Evolutionary conservation across 192 early-diverging fungal genomes (phyloP), one percentile per base, ranked within the genome.

Genomic region (Globomyces pollinis-pini): DNA sequence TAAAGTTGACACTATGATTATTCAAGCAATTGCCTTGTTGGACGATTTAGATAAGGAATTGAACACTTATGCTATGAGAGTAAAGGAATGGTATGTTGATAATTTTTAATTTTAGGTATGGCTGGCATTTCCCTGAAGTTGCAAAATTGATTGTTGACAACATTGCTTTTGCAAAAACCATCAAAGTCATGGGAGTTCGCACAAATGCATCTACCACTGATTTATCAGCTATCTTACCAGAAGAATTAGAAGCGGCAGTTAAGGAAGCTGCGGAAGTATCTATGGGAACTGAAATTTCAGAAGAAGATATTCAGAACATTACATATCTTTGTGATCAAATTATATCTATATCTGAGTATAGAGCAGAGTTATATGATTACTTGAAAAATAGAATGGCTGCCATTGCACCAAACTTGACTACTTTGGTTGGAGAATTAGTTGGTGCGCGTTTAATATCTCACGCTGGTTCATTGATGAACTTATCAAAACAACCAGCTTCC

Each of bases 41-140:
- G 95, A 98, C 76, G 90, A 98, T 69, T 75, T 98, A 63, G 94
- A 98, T 81, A 98, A 98, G 83, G 94, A 98, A 60, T 77, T 98
- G 67, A 98, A 98, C 83, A 94, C 88, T 43, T 98, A 93, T 63
- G 80, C 94, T 50, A 98, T 98, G 94, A 80, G 94, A 47, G 86
- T 86, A 65, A 91, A 95, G 88, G 96, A 98, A 75, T 98, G 96
- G 96, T 77, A 52, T 16, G 38, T 13, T 18, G 12, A 6, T 15
- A 16, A 15, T 36, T 29, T 15, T 52, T 52, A 0, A 52, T 16
- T 5, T 0, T 52, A 52, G 50, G 50, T 93, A 98, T 68, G 93
- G 93, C 36, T 98, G 92, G 93, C 96, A 98, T 69, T 98, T 98
- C 86, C 96, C 96, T 39, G 96, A 98, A 83, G 91, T 98, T 87